phyloP scores from a whole-genome alignment of 2,329 filamentous ascomycete species.

The Phialemoniopsis sp. region DNA sequence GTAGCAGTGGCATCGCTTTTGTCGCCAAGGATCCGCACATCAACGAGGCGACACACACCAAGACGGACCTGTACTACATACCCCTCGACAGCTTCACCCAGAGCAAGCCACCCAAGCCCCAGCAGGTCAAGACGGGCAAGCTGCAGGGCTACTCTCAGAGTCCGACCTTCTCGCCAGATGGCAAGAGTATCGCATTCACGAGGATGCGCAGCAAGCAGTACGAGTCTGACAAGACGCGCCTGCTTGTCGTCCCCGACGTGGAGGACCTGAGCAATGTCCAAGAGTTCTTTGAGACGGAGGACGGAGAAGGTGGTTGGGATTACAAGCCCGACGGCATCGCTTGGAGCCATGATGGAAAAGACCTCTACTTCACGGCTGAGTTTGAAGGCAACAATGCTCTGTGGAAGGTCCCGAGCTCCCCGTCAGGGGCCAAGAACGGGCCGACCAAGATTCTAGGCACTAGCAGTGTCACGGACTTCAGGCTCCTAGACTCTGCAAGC shows the following conservation, averaged over 20 bases:
- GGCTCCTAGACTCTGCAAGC: conserved; percentile 41
- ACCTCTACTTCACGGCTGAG: conserved; percentile 72
- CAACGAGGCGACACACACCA: conserved; percentile 71
- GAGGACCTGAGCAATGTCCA: conserved; percentile 49
- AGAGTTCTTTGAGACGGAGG: conserved; percentile 57
- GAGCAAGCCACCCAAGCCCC: conserved; percentile 15
- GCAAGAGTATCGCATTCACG: conserved; percentile 68
- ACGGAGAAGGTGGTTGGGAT: conserved; percentile 63
- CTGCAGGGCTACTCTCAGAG: conserved; percentile 60
- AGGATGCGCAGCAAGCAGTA: conserved; percentile 76
- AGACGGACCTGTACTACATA: conserved; percentile 75
- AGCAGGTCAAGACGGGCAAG: conserved; percentile 50
- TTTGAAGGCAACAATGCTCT: conserved; percentile 59
- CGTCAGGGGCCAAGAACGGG: conserved; percentile 38
- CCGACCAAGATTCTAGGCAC: conserved; percentile 43
- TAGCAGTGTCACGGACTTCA: conserved; percentile 51
- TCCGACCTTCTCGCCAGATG: conserved; percentile 72
- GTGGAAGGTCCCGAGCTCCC: conserved; percentile 57
- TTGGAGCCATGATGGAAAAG: conserved; percentile 56
- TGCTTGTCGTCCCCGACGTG: conserved; percentile 62
- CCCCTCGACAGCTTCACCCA: conserved; percentile 53
- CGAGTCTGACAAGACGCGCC: conserved; percentile 72
- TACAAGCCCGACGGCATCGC: conserved; percentile 49
- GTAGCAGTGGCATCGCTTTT: conserved; percentile 62
- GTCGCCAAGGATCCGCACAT: conserved; percentile 70